A percentile compares a stretch with the other conserved stretches of the same genome.
Conservation (phyloP, 768 basidiomycete species). For the Lactarius hatsudake region DNA sequence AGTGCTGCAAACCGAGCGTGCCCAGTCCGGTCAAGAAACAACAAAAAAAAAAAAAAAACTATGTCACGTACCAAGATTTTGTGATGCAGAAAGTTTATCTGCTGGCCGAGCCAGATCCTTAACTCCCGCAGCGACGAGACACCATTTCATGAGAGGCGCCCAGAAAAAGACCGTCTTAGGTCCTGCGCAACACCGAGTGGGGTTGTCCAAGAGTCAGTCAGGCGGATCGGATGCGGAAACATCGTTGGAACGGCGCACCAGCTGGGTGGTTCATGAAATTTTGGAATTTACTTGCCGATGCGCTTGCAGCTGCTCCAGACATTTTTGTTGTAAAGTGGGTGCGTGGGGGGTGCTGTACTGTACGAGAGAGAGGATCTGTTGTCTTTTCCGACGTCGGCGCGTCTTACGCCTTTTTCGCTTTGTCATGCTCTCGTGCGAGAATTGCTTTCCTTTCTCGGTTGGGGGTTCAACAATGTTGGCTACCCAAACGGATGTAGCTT, state of each 20-base stretch:
- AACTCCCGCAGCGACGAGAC: conserved; percentile 75
- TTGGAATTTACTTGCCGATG: conserved; percentile 72
- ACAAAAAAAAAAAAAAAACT: not conserved
- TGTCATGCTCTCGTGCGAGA: conserved; percentile 1
- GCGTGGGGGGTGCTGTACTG: not conserved
- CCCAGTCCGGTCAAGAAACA: not conserved
- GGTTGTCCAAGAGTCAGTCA: conserved; percentile 17
- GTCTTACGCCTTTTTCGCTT: not conserved
- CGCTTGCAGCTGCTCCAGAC: conserved; percentile 80
- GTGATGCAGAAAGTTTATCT: conserved; percentile 89
- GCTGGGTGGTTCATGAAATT: conserved; percentile 93
- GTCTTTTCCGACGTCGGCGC: conserved; percentile 13
- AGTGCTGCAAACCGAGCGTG: conserved; percentile 54
- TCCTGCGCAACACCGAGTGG: conserved; percentile 41
- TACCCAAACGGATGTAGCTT: too few relatives aligned
- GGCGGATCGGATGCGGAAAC: not conserved
- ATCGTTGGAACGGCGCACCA: conserved; percentile 47
- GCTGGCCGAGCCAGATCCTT: conserved; percentile 87
- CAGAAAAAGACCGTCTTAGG: conserved; percentile 98
- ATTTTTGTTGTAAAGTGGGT: conserved; percentile 39
- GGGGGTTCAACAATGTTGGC: too few relatives aligned
- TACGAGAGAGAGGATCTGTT: not conserved
- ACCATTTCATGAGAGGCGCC: conserved; percentile 95
- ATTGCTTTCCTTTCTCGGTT: not conserved
- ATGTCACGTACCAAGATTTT: conserved; percentile 76